Evolutionary conservation across 768 basidiomycete species (phyloP).

Genomic region (Hygrocybe coccinea): DNA sequence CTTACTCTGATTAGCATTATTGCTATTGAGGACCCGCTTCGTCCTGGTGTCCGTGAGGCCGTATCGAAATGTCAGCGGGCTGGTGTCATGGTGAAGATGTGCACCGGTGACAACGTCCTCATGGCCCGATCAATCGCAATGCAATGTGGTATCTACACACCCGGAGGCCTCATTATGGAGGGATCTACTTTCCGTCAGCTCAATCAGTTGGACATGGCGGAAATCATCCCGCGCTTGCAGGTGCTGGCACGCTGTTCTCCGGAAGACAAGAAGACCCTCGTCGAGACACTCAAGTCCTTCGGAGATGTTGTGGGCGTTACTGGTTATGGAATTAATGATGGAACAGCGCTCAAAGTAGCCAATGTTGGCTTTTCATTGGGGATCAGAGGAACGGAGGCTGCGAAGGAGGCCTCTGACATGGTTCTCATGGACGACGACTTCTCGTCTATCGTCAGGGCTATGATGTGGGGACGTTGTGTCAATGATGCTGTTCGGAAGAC

Average conservation of each 20-base stretch:
- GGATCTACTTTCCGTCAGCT: slow-evolving; percentile 89
- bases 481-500: slow-evolving; percentile 98
- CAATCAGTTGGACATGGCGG: slow-evolving; percentile 60
- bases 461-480: slow-evolving; percentile 98
- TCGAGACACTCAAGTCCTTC: slow-evolving; percentile 77
- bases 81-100: slow-evolving; percentile 95
- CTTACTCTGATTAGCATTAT: slow-evolving; percentile 86
- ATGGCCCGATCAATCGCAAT: slow-evolving; percentile 91
- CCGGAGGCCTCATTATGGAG: slow-evolving; percentile 97
- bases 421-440: slow-evolving; percentile 99
- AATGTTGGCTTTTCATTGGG: slow-evolving; percentile 98
- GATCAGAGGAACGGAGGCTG: slow-evolving; percentile 93
- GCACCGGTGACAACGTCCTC: slow-evolving; percentile 94
- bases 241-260: slow-evolving; percentile 97
- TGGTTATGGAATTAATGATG: slow-evolving; percentile 97
- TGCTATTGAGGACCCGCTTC: slow-evolving; percentile 95
- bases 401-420: slow-evolving; percentile 98
- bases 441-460: slow-evolving; percentile 90
- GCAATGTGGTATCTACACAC: slow-evolving; percentile 92
- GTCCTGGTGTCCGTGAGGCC: slow-evolving; percentile 82
- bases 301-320: slow-evolving; percentile 95
- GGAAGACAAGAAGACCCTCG: slow-evolving; percentile 91
- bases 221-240: slow-evolving; percentile 86
- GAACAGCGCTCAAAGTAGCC: slow-evolving; percentile 91
- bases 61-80: slow-evolving; percentile 83